Evolutionary conservation across 305 asterid genomes (phyloP).

Genomic region (Petunia hybrid): DNA sequence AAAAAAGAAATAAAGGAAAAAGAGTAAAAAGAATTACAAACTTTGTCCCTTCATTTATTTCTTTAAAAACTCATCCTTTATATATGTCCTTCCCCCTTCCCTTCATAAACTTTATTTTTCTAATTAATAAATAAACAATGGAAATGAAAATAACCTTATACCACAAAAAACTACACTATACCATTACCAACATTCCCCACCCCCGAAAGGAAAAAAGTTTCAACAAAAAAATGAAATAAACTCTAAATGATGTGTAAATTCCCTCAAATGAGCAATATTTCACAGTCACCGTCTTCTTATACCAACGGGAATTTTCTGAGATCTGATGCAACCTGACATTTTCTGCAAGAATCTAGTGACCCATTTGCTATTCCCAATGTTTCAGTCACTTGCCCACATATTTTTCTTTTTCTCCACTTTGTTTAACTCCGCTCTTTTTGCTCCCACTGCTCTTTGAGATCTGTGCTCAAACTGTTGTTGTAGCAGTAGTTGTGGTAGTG

Average conservation of each 20-base stretch:
- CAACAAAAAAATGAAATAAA: not conserved
- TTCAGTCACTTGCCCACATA: conserved; percentile 46
- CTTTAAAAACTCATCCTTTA: conserved; percentile 39
- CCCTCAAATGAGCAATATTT: conserved; percentile 28
- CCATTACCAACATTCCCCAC: conserved; percentile 43
- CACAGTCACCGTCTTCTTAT: conserved; percentile 42
- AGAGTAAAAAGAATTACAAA: conserved; percentile 35
- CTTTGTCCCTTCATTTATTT: conserved; percentile 52
- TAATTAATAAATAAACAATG: conserved; percentile 70
- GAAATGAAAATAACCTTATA: conserved; percentile 48
- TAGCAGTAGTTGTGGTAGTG: conserved; percentile 12
- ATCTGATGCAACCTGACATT: conserved; percentile 61
- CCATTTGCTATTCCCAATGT: conserved; percentile 50
- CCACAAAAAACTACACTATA: conserved; percentile 40
- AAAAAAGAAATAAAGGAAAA: conserved; percentile 37
- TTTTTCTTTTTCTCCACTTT: not conserved
- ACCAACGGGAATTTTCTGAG: conserved; percentile 40
- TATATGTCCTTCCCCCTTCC: conserved; percentile 31
- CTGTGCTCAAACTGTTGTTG: conserved; percentile 52
- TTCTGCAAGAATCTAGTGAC: conserved; percentile 51
- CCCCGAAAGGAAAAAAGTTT: not conserved
- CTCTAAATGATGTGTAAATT: conserved; percentile 37
- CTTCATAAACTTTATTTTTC: conserved; percentile 49
- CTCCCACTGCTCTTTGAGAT: conserved; percentile 34
- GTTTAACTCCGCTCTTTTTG: conserved; percentile 29